Evolutionary conservation across 2,329 filamentous ascomycete genomes (phyloP).

Genomic region (Arthroderma sp.): DNA sequence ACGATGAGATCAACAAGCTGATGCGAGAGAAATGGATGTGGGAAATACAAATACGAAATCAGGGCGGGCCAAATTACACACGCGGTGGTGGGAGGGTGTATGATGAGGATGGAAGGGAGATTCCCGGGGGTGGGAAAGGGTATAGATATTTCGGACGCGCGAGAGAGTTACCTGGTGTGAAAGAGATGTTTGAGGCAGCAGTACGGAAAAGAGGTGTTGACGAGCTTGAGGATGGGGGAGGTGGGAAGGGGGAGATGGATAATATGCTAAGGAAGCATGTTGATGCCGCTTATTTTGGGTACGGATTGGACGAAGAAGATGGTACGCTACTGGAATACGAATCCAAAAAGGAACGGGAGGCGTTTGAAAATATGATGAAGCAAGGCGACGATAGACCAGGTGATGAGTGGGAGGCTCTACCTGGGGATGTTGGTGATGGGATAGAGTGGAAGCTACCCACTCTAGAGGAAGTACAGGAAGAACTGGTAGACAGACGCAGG

Average conservation of each 20-base stretch:
- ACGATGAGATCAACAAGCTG: conserved; percentile 98
- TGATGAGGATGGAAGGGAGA: conserved; percentile 60
- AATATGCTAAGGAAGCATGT: conserved; percentile 49
- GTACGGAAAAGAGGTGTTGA: conserved; percentile 51
- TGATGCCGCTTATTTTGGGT: conserved; percentile 92
- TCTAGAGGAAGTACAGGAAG: conserved; percentile 83
- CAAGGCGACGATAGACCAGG: conserved; percentile 42
- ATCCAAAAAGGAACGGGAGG: conserved; percentile 67
- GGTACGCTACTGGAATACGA: conserved; percentile 70
- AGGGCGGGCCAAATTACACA: conserved; percentile 98
- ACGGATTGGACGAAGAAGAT: conserved; percentile 84
- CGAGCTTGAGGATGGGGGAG: conserved; percentile 52
- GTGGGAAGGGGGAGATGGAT: conserved; percentile 23
- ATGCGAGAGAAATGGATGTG: conserved; percentile 99
- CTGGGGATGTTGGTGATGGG: conserved; percentile 76
- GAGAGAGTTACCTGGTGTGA: conserved; percentile 80
- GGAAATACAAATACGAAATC: conserved; percentile 89
- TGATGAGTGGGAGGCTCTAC: conserved; percentile 69
- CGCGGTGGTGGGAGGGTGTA: conserved; percentile 56
- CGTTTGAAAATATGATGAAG: conserved; percentile 53
- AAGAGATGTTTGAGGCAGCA: conserved; percentile 84
- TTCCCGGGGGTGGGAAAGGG: conserved; percentile 63
- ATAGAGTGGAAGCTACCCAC: conserved; percentile 71
- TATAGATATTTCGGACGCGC: conserved; percentile 92
- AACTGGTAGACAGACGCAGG: conserved; percentile 74